Percentiles rank a stretch among this genome's conserved stretches.
phyloP scores from a whole-genome alignment of 2,329 filamentous ascomycete genomes.

The Penicillium frequentans region DNA sequence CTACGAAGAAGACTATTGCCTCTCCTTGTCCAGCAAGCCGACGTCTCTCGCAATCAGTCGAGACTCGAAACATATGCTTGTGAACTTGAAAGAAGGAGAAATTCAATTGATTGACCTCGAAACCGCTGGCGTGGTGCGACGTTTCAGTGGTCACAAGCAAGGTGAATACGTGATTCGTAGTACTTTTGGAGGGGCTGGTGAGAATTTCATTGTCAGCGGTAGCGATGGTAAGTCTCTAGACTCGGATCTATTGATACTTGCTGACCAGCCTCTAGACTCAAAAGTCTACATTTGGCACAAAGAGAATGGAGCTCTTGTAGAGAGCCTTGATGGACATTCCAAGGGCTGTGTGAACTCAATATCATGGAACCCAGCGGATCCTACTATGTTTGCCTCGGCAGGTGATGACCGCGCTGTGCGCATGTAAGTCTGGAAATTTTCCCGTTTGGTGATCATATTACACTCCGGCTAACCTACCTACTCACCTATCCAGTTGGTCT shows the following conservation, averaged over 20 bases:
- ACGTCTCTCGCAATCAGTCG: slow-evolving; percentile 79
- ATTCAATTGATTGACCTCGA: slow-evolving; percentile 77
- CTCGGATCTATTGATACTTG: neutral
- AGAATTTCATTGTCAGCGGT: slow-evolving; percentile 88
- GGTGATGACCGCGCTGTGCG: slow-evolving; percentile 83
- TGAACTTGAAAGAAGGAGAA: slow-evolving; percentile 76
- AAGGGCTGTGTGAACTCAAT: slow-evolving; percentile 81
- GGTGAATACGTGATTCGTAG: slow-evolving; percentile 78
- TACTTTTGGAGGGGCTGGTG: slow-evolving; percentile 82
- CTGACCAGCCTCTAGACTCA: slow-evolving; percentile 52
- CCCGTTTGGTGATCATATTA: neutral
- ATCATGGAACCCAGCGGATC: slow-evolving; percentile 82
- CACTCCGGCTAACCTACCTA: neutral
- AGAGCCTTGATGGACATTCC: slow-evolving; percentile 72
- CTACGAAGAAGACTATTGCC: slow-evolving; percentile 71
- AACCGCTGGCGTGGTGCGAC: slow-evolving; percentile 68
- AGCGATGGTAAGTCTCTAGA: slow-evolving; percentile 68
- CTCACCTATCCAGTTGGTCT: slow-evolving; percentile 34
- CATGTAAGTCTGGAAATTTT: slow-evolving; percentile 63
- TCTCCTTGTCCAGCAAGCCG: slow-evolving; percentile 66
- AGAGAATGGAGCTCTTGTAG: slow-evolving; percentile 72
- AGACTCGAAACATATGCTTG: slow-evolving; percentile 77
- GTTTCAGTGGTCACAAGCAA: slow-evolving; percentile 73
- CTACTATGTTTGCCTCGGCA: slow-evolving; percentile 83
- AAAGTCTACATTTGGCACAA: slow-evolving; percentile 89